Base-by-base conservation (phyloP, 2,329 filamentous ascomycete genomes). In the Cladophialophora immunda region DNA sequence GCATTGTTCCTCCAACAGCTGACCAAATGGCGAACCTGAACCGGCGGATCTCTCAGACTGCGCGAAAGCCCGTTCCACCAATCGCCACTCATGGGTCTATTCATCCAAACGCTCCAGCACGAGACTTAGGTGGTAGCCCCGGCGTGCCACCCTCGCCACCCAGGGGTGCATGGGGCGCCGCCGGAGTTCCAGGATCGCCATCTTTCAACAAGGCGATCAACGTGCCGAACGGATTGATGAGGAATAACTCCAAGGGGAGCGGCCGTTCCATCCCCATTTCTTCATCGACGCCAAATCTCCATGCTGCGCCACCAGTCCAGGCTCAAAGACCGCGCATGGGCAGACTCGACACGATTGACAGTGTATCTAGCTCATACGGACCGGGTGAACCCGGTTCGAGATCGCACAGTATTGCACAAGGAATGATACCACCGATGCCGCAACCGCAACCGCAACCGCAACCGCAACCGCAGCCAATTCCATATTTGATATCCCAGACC, bases 331-430 rank as follows among this genome's bases (percentile, higher is more conserved):
- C 71, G 15, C 58, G 30, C n/a, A 65, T 72, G 19, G 55, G 52
- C 41, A 67, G 69, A 19, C 61, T 72, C 3, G 67, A 73, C n/a
- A 73, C 71, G 4, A 71, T 71, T 47, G 68, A 70, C 3, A 71
- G 68, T 54, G 54, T 70, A 30, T 60, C 62, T 9, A 70, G 64
- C 45, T 64, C 64, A 11, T 67, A 66, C 17, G 60, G 60, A 30
- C 63, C 53, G 8, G 66, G 58, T 15, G 66, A 66, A 30, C 60
- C 66, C 8, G 62, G 54, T 38, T 57, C 55, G 27, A 64, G 66
- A 50, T 64, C 62, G 15, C 68, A 68, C 30, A 55, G 58, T 53
- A n/a, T 58, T 30, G 47, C 38, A 27, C 64, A 53, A 32, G 58
- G 32, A 17, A 52, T 32, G 29, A 19, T 11, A 6, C 52, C 66